Percentiles rank a stretch among this genome's conserved stretches.
phyloP scores from a whole-genome alignment of 768 basidiomycete species.

The Phanerochaete sordida region DNA sequence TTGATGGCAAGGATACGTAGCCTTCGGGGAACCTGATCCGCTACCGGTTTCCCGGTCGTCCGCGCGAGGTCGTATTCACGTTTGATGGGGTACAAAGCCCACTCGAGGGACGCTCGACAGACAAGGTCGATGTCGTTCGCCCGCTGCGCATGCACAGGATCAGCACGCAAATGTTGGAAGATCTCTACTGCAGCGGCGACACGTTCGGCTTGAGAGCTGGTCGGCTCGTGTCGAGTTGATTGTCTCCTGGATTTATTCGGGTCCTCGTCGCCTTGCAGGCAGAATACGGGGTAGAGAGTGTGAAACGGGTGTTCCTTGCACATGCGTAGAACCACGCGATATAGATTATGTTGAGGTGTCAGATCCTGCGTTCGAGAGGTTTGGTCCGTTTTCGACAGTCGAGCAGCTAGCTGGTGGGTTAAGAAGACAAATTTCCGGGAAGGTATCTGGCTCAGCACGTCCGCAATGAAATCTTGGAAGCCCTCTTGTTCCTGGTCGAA shows the following conservation, averaged over 20 bases:
- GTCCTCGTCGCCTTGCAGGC: slow-evolving; percentile 37
- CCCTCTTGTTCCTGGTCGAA: slow-evolving; percentile 48
- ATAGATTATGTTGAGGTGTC: slow-evolving; percentile 54
- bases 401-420: slow-evolving; percentile 91
- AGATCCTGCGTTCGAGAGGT: slow-evolving; percentile 19
- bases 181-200: slow-evolving; percentile 62
- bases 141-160: slow-evolving; percentile 34
- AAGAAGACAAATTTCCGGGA: slow-evolving; percentile 90
- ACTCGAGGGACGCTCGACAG: slow-evolving; percentile 65
- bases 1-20: slow-evolving; percentile 45
- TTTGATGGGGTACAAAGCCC: slow-evolving; percentile 63
- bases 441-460: slow-evolving; percentile 59
- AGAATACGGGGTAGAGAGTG: slow-evolving; percentile 85
- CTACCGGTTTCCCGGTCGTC: slow-evolving; percentile 16
- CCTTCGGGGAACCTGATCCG: slow-evolving; percentile 40
- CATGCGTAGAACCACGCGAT: slow-evolving; percentile 66
- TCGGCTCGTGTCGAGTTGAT: slow-evolving; percentile 24
- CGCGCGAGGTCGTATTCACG: slow-evolving; percentile 13
- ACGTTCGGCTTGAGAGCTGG: slow-evolving; percentile 53
- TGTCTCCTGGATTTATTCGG: slow-evolving; percentile 37
- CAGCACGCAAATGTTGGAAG: slow-evolving; percentile 48
- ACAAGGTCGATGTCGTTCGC: slow-evolving; percentile 54
- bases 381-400: slow-evolving; percentile 49
- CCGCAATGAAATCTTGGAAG: slow-evolving; percentile 39
- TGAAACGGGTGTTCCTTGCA: slow-evolving; percentile 93